Evolutionary conservation across 169 alveolate genomes (phyloP), one percentile per base, ranked within the genome.

Genomic region (Plasmodium coatneyi): DNA sequence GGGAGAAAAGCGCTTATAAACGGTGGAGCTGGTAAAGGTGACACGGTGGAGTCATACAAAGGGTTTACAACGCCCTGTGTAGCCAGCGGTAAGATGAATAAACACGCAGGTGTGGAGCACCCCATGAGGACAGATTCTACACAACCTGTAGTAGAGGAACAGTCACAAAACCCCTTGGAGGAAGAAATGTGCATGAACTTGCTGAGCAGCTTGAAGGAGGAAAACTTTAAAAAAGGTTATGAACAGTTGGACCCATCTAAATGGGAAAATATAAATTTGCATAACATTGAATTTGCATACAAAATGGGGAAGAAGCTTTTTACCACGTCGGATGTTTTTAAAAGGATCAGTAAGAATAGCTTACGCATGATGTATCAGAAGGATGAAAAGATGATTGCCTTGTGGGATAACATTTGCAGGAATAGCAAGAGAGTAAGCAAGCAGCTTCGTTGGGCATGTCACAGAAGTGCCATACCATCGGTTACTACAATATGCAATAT

Each of bases 241-340:
- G 25, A 81, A 71, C 19, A 71, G 10, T 46, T 91, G n/a, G 71
- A 80, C 41, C 52, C 56, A 3, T 32, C 41, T 1, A 60, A 91
- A 10, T 81, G 25, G 72, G 12, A 10, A 22, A 19, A 91, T 70
- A 43, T 81, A 71, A 71, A 16, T 43, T 43, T 91, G 25, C 43
- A 46, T 91, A 71, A n/a, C 22, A 80, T 91, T 1, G 95, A 91
- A 7, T 39, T 28, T 5, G 46, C 41, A 5, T 91, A 91, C 74
- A 91, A 49, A 91, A 78, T 91, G 82, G 34, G 86, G 6, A 91
- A 91, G 83, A 36, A 71, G 19, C 92, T 91, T 71, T 91, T 80
- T 70, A 14, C 84, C 10, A 4, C n/a, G 0, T 80, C 84, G 2
- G 81, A 74, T 3, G 3, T 81, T 3, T 91, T 91, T 72, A 43